Base-by-base conservation (phyloP, 768 basidiomycete species). In the Auriscalpium orientale region DNA sequence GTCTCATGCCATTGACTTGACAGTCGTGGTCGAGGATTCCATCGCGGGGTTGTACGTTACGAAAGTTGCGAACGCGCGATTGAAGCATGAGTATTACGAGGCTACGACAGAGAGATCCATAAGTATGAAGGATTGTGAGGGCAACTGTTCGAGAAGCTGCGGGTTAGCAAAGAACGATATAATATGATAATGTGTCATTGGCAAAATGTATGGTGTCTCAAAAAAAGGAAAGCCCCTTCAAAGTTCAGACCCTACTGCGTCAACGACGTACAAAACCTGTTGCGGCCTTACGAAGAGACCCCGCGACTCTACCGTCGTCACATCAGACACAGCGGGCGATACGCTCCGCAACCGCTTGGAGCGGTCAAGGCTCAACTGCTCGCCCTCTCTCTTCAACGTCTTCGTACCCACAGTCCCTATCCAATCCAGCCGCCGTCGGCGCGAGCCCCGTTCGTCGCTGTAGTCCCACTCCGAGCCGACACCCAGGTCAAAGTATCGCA, bases 251-350 rank as follows among this genome's bases (percentile, higher is more conserved):
- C 61, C 88, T 44, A 89, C 83, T 37, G 91, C 91, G 66, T 91
- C 88, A 36, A 92, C 83, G 33, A 93, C 90, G 66, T 92, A 91
- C 53, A 93, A 72, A 54, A 92, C 89, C 67, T 91, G 89, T 69
- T 89, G 87, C 5, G 90, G 90, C 54, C 90, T 73, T 48, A 93
- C 89, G 64, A 93, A 93, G 47, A 93, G 65, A 1, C 90, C 91
- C 61, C 81, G 67, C 0, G 84, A 80, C 70, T 92, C 83, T 67
- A 82, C 65, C 62, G 70, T 68, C 71, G 87, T 69, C 70, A 82
- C 62, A 52, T 81, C 80, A 65, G 80, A 81, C 37, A 75, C 71
- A 0, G 81, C 82, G 7, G 90, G 90, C 47, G 85, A 88, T 10
- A 76, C 81, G 62, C 89, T 82, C 55, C 81, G 68, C 64, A 82